Conservation (phyloP, 225 moss, liverwort and hornwort genomes). For the Physcomitrellopsis africana region DNA sequence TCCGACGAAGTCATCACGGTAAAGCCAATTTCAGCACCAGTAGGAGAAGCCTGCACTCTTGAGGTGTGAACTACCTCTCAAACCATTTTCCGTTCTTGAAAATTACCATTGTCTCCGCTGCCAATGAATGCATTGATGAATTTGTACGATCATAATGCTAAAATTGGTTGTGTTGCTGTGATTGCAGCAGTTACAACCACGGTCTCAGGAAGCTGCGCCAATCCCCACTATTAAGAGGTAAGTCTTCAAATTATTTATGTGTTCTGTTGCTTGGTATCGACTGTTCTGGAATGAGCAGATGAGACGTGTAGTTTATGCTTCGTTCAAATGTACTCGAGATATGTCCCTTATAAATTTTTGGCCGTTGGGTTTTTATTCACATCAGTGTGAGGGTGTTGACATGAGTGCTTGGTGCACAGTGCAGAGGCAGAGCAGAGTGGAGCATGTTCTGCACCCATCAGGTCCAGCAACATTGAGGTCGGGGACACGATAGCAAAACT, state of each 20-base stretch:
- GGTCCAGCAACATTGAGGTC: conserved; percentile 19
- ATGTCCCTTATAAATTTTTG: not conserved
- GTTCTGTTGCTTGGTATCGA: conserved; percentile 2
- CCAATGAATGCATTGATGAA: conserved; percentile 12
- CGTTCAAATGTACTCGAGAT: not conserved
- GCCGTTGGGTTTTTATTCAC: not conserved
- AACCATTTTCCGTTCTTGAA: conserved; percentile 1
- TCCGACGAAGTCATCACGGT: conserved; percentile 18
- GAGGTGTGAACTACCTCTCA: conserved; percentile 27
- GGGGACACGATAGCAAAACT: conserved; percentile 25
- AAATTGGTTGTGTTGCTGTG: conserved; percentile 29
- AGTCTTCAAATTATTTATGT: not conserved
- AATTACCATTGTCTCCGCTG: not conserved
- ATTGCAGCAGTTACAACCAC: conserved; percentile 28
- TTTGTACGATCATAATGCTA: not conserved
- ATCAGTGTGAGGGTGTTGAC: not conserved
- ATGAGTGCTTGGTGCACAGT: conserved; percentile 46
- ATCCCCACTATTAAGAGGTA: conserved; percentile 32
- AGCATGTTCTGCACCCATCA: conserved; percentile 20
- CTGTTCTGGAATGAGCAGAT: not conserved
- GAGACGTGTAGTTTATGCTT: not conserved
- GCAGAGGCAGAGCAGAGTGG: conserved; percentile 39
- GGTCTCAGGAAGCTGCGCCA: conserved; percentile 30
- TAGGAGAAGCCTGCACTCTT: conserved; percentile 36
- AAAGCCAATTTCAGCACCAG: conserved; percentile 24